Evolutionary conservation across 169 alveolate genomes (phyloP).

Genomic region (Prorocentrum cordatum): DNA sequence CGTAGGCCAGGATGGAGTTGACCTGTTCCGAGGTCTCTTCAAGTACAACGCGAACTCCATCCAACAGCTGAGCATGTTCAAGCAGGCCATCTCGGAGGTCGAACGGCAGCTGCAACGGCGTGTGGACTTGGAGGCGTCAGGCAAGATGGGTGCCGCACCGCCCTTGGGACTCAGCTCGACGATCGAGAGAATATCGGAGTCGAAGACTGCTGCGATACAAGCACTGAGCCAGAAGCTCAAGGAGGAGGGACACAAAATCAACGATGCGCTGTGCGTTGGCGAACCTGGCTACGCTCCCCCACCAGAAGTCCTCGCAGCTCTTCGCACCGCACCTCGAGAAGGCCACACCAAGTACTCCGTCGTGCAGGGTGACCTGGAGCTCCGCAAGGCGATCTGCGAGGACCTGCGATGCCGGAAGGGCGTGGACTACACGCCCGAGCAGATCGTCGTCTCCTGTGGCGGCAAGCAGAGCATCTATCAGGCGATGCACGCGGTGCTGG

Average conservation of each 20-base stretch:
- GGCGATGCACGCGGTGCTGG: neutral
- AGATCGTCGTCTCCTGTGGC: neutral
- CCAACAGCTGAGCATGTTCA: too few species aligned
- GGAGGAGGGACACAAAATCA: neutral
- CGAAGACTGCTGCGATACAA: neutral
- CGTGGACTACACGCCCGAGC: neutral
- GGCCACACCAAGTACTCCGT: neutral
- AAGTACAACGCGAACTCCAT: neutral
- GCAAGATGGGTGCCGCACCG: too few species aligned
- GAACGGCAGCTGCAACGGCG: too few species aligned
- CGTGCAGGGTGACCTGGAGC: neutral
- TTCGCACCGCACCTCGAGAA: neutral
- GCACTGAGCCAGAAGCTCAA: neutral
- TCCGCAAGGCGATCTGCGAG: neutral
- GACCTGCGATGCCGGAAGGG: too few species aligned
- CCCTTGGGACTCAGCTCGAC: too few species aligned
- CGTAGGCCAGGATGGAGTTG: too few species aligned
- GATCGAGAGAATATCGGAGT: neutral
- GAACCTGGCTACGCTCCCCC: constrained; percentile 6
- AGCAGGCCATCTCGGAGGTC: too few species aligned
- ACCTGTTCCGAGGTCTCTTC: neutral
- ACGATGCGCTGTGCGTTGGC: neutral
- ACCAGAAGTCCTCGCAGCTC: neutral
- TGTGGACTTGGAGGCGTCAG: too few species aligned
- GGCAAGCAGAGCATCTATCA: neutral